phyloP scores from a whole-genome alignment of 2,329 filamentous ascomycete genomes.

The Sporothrix brunneoviolacea region DNA sequence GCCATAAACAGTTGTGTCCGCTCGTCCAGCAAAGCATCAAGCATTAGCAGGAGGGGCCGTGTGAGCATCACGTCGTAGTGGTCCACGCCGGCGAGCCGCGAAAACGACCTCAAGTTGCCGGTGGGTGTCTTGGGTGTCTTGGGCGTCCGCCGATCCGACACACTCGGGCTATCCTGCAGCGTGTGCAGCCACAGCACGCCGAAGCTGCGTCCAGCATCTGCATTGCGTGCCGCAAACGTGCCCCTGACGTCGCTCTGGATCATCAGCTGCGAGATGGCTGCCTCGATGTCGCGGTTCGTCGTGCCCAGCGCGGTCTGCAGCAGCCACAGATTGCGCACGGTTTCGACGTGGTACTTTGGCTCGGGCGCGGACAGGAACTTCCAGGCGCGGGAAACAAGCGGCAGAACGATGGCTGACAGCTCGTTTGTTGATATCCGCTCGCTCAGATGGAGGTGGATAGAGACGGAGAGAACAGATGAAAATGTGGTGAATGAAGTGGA shows the following conservation, averaged over 20 bases:
- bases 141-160: slow-evolving; percentile 41
- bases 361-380: slow-evolving; percentile 69
- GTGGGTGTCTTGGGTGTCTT: slow-evolving; percentile 41
- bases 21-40: slow-evolving; percentile 71
- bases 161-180: slow-evolving; percentile 49
- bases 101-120: slow-evolving; percentile 28
- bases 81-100: slow-evolving; percentile 48
- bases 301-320: slow-evolving; percentile 66
- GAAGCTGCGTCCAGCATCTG: slow-evolving; percentile 63
- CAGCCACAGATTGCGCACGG: slow-evolving; percentile 78
- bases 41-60: slow-evolving; percentile 70
- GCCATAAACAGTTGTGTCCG: slow-evolving; percentile 68
- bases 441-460: slow-evolving; percentile 49
- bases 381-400: slow-evolving; percentile 71
- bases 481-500: slow-evolving; percentile 47
- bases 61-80: slow-evolving; percentile 69
- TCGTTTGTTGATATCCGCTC: slow-evolving; percentile 46
- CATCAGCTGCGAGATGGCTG: slow-evolving; percentile 65
- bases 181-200: slow-evolving; percentile 77
- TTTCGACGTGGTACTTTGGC: slow-evolving; percentile 92
- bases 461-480: slow-evolving; percentile 52
- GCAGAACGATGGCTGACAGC: slow-evolving; percentile 56
- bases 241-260: slow-evolving; percentile 45
- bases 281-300: slow-evolving; percentile 69
- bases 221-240: slow-evolving; percentile 40